Evolutionary conservation across 2,329 filamentous ascomycete species (phyloP), one percentile per base, ranked within the genome.

Genomic region (Penicillium sp.): DNA sequence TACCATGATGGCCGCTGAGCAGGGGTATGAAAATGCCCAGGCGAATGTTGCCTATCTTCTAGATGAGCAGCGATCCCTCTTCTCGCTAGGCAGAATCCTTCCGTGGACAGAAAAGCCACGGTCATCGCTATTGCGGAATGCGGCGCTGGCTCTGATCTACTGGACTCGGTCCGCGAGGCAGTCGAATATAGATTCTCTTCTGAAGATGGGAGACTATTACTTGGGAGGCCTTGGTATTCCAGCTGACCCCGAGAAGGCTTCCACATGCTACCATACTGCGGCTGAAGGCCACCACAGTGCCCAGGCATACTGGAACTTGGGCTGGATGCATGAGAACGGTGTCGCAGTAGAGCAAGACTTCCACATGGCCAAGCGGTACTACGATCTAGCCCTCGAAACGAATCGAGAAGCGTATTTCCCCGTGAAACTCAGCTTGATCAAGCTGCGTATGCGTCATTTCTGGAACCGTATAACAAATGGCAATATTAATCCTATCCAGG

Each of bases 301-400:
- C 2, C 95, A 99, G 74, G 94, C 95, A 14, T 84, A 97, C 57
- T 99, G 91, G 83, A 97, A 99, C 66, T 79, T 99, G 14, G 95
- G 94, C 5, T 99, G 94, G 94, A 97, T 99, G 93, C 91, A 99
- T 68, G 94, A 99, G 74, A 97, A 97, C 67, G 94, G 94, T 7
- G 81, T 97, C 50, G 91, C 92, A 1, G 83, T 97, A 20, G 88
- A 89, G 55, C 94, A 99, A 70, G 94, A 99, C 69, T 99, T 95
- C 71, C 94, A 99, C 68, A 85, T 99, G 56, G 94, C 95, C 2
- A 99, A 99, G 75, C 82, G 94, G 54, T 96, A 92, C 74, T 99
- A 99, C 68, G 94, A 99, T 66, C 83, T 94, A 59, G 93, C 94
- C 1, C 77, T 97, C 28, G 90, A 92, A 67, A 92, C 93, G 0